Evolutionary conservation across 805 yeast genomes (phyloP), one percentile per base, ranked within the genome.

Genomic region (Jamesozyma jinghongensis): DNA sequence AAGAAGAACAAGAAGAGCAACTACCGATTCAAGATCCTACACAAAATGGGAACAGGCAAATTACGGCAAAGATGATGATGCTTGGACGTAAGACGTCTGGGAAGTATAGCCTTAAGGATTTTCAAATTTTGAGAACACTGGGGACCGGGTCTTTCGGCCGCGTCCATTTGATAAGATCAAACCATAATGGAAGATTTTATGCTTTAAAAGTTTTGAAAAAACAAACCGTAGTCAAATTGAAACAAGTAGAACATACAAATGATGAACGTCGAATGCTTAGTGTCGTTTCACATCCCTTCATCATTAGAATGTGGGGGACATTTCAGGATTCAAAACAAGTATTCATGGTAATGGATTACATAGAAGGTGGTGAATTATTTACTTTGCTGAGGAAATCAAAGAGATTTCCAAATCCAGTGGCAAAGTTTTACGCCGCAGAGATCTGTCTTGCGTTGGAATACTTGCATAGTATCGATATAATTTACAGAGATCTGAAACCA

Each of bases 131-230:
- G 70, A 72, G 95, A 48, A 87, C 96, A 2, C 68, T 87, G 42
- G 96, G 96, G 1, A 87, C 96, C 0, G 96, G 96, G 1, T 86
- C 95, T 1, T 87, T 87, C 65, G 96, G 96, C 19, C 71, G 96
- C 45, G 96, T 87, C 32, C 96, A 87, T 63, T 67, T 87, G 41
- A 94, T 85, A 6, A 69, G 92, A 32, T 77, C 87, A 3, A 84
- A 82, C 27, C 95, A 87, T 63, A 87, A 87, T 63, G 85, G 90
- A 19, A 73, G 95, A 32, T 87, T 74, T 59, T 87, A 87, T 59
- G 96, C 96, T 16, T 80, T 87, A 66, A 87, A 87, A 59, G 94
- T 84, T 22, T 73, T 87, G 52, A 81, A 84, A 56, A 87, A 87
- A 62, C 79, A 79, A n/a, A 85, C 84, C 56, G 88, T 87, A 38